Evolutionary conservation across 1,284 basidiomycete genomes (phyloP).

Genomic region (Papiliotrema nemorosa): DNA sequence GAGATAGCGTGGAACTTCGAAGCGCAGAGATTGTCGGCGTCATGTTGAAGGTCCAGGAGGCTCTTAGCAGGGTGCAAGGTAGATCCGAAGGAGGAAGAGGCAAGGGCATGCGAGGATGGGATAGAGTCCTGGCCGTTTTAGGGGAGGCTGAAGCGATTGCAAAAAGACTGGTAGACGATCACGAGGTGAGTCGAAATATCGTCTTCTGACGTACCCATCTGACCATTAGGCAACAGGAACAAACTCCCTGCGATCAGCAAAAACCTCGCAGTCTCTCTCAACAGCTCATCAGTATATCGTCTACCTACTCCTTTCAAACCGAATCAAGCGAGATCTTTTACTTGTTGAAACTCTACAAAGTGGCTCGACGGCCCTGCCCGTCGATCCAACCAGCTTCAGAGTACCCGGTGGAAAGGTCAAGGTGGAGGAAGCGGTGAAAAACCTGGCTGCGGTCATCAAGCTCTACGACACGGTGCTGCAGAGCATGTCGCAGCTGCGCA

Average conservation of each 20-base stretch:
- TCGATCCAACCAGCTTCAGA: conserved; percentile 36
- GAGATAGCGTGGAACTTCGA: conserved; percentile 74
- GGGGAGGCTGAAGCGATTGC: conserved; percentile 84
- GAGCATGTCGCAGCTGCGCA: conserved; percentile 74
- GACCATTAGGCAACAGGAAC: conserved; percentile 24
- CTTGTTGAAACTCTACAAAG: conserved; percentile 64
- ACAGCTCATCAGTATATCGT: conserved; percentile 82
- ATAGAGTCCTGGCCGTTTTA: conserved; percentile 72
- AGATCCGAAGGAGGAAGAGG: conserved; percentile 50
- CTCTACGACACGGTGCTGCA: conserved; percentile 80
- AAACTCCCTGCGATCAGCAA: conserved; percentile 34
- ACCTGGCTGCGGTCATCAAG: conserved; percentile 74
- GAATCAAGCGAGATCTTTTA: conserved; percentile 83
- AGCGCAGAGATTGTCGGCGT: conserved; percentile 90
- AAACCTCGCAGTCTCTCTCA: conserved; percentile 53
- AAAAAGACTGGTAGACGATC: conserved; percentile 70
- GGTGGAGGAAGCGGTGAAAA: conserved; percentile 57
- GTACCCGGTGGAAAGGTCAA: conserved; percentile 43
- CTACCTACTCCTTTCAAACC: conserved; percentile 77
- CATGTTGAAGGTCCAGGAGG: conserved; percentile 75
- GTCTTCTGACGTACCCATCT: not conserved
- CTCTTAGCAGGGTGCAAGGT: conserved; percentile 54
- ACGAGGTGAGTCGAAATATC: conserved; percentile 57
- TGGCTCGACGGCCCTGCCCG: conserved; percentile 31
- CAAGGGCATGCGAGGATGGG: conserved; percentile 59